Conservation (phyloP, 2,329 filamentous ascomycete genomes). For the Alternaria gansuensis region DNA sequence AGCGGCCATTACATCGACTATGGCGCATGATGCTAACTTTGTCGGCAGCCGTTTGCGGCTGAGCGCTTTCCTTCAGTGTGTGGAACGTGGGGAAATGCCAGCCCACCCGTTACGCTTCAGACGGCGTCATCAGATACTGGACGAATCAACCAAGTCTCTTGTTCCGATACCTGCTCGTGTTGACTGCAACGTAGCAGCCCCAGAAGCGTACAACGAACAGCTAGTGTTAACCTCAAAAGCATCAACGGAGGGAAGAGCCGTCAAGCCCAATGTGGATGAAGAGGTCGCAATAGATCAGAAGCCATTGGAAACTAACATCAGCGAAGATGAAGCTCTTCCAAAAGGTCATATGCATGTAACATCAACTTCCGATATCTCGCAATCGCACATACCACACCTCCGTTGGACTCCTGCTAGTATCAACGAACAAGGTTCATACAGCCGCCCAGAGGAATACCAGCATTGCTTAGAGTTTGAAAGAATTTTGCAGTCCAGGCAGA, state of each 20-base stretch:
- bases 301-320: neutral
- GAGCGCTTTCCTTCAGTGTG: slow-evolving; percentile 35
- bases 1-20: slow-evolving; percentile 12
- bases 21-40: slow-evolving; percentile 39
- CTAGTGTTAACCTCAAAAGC: neutral
- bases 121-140: slow-evolving; percentile 11
- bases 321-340: neutral
- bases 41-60: slow-evolving; percentile 38
- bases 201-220: neutral
- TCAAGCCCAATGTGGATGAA: neutral
- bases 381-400: neutral
- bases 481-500: neutral
- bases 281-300: neutral
- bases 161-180: neutral
- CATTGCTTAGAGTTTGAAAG: neutral
- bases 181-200: neutral
- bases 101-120: slow-evolving; percentile 36
- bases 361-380: slow-evolving; percentile 1
- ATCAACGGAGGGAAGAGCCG: neutral
- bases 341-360: neutral
- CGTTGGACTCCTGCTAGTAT: neutral
- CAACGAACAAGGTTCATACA: neutral
- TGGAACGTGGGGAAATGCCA: slow-evolving; percentile 34
- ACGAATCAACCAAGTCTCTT: neutral
- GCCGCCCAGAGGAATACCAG: neutral